Evolutionary conservation across 1,284 basidiomycete species (phyloP).

Genomic region (Pseudomicrostroma phylloplanum): DNA sequence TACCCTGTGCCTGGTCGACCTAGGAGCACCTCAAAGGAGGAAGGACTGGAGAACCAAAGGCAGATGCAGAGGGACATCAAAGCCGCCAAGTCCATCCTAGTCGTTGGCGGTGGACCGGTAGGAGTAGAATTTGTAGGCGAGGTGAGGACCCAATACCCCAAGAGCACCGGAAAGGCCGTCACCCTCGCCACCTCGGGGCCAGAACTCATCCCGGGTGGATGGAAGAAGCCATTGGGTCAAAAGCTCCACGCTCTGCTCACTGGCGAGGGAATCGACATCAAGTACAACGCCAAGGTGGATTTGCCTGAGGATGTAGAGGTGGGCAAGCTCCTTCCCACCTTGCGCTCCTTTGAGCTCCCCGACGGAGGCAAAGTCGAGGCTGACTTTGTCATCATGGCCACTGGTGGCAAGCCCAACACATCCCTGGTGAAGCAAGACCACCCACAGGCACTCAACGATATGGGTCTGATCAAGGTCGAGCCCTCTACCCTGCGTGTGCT

Average conservation of each 20-base stretch:
- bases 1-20: slow-evolving; percentile 18
- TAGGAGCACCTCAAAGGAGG: slow-evolving; percentile 10
- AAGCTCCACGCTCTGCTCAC: slow-evolving; percentile 16
- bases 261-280: slow-evolving; percentile 44
- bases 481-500: slow-evolving; percentile 18
- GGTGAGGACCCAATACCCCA: slow-evolving; percentile 19
- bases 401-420: slow-evolving; percentile 53
- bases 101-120: slow-evolving; percentile 51
- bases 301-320: slow-evolving; percentile 38
- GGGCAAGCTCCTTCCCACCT: slow-evolving; percentile 18
- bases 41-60: slow-evolving; percentile 17
- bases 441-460: slow-evolving; percentile 38
- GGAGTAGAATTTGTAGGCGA: slow-evolving; percentile 55
- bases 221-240: slow-evolving; percentile 20
- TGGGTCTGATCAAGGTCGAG: slow-evolving; percentile 49
- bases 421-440: slow-evolving; percentile 46
- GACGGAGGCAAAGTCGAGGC: slow-evolving; percentile 23
- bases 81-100: slow-evolving; percentile 22
- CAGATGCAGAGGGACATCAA: slow-evolving; percentile 20
- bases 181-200: slow-evolving; percentile 46
- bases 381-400: slow-evolving; percentile 53
- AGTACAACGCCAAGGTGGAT: slow-evolving; percentile 44
- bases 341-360: slow-evolving; percentile 16
- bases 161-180: slow-evolving; percentile 27
- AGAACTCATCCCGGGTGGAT: slow-evolving; percentile 21